A percentile compares a stretch with the other conserved stretches of the same genome.
These are phyloP conservation scores for Mortierella sp. DNA, from an alignment of 371 early-diverging fungal species.

Conservation along the genomic window DNA sequence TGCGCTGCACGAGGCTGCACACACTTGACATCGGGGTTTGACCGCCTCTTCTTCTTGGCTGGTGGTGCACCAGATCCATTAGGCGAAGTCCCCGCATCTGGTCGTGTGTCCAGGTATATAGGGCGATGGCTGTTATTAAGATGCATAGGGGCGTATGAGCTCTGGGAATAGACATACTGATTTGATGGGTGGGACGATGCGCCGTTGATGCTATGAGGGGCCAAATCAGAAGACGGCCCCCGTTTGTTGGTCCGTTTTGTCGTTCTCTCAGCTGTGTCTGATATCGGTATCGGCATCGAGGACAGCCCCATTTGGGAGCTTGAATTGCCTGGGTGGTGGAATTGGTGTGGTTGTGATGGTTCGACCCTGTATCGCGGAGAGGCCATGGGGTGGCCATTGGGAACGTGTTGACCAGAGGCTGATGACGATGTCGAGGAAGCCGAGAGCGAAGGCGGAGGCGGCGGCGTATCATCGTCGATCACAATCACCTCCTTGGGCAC, in stretches of 20 bases:
- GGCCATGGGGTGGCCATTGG: constrained; percentile 14
- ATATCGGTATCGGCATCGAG: constrained; percentile 16
- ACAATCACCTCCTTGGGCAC: constrained; percentile 68
- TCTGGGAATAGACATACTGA: constrained; percentile 15
- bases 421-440: constrained; percentile 38
- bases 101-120: constrained; percentile 6
- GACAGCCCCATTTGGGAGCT: constrained; percentile 4
- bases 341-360: constrained; percentile 12
- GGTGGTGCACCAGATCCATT: constrained; percentile 9
- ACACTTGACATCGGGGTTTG: constrained; percentile 30
- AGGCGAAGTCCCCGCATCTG: constrained; percentile 7
- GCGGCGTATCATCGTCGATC: constrained; percentile 70
- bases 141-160: constrained; percentile 16
- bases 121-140: constrained; percentile 8
- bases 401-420: constrained; percentile 21
- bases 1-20: constrained; percentile 16
- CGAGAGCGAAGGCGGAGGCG: constrained; percentile 47
- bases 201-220: constrained; percentile 11
- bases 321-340: constrained; percentile 4
- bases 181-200: constrained; percentile 1
- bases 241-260: constrained; percentile 47
- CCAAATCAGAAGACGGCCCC: constrained; percentile 31
- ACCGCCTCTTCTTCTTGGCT: constrained; percentile 37
- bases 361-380: constrained; percentile 34
- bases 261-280: constrained; percentile 13